Percentiles rank a stretch among this genome's conserved stretches.
phyloP scores from a whole-genome alignment of 192 early-diverging fungal genomes.

The Coemansia sp. region DNA sequence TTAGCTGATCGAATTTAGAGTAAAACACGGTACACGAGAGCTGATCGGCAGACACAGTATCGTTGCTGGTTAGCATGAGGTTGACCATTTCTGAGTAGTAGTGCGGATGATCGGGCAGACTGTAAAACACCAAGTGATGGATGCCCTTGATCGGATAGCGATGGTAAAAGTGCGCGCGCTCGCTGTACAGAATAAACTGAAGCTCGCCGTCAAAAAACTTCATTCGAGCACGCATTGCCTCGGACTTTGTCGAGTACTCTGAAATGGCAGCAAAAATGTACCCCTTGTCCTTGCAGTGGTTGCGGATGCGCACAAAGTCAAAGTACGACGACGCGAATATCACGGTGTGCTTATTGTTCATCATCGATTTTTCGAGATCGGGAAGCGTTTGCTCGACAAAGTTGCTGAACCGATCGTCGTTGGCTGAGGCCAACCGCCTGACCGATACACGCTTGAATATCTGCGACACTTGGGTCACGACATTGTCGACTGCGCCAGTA shows the following conservation, averaged over 20 bases:
- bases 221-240: slow-evolving; percentile 75
- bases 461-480: slow-evolving; percentile 78
- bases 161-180: slow-evolving; percentile 96
- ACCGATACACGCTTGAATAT: slow-evolving; percentile 75
- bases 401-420: slow-evolving; percentile 81
- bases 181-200: slow-evolving; percentile 80
- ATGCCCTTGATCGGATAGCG: slow-evolving; percentile 82
- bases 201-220: slow-evolving; percentile 80
- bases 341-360: slow-evolving; percentile 60
- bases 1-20: slow-evolving; percentile 80
- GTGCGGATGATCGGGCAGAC: slow-evolving; percentile 76
- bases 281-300: slow-evolving; percentile 75
- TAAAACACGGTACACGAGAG: slow-evolving; percentile 69
- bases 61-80: slow-evolving; percentile 53
- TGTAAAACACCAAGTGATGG: slow-evolving; percentile 86
- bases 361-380: slow-evolving; percentile 55
- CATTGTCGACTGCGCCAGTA: slow-evolving; percentile 73
- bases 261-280: slow-evolving; percentile 77
- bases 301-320: slow-evolving; percentile 93
- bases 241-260: slow-evolving; percentile 83
- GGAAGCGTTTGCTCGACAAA: slow-evolving; percentile 70
- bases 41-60: slow-evolving; percentile 46
- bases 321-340: slow-evolving; percentile 93
- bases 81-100: slow-evolving; percentile 93
- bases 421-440: slow-evolving; percentile 58